phyloP scores from a whole-genome alignment of 805 yeast species.

The Wickerhamomyces chaumierensis region DNA sequence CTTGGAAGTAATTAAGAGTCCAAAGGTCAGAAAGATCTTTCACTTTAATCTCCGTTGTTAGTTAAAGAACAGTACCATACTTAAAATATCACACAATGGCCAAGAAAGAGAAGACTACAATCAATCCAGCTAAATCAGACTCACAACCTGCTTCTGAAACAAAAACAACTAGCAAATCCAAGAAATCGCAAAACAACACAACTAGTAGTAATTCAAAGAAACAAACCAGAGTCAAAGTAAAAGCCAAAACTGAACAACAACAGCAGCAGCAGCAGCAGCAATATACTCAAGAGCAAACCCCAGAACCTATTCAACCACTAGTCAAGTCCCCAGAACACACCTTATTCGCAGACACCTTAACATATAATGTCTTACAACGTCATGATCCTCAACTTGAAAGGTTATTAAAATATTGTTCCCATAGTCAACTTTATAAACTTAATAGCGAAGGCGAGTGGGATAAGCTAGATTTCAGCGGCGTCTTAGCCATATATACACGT shows the following conservation, averaged over 20 bases:
- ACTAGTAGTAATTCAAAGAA: not conserved
- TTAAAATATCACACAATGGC: not conserved
- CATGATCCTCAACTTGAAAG: not conserved
- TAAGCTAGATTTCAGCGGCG: not conserved
- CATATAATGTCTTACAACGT: not conserved
- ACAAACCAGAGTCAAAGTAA: not conserved
- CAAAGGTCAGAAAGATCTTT: no score
- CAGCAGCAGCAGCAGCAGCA: no score
- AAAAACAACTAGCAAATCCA: not conserved
- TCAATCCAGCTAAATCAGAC: not conserved
- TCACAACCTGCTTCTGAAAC: not conserved
- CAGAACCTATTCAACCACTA: not conserved
- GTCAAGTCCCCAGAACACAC: not conserved
- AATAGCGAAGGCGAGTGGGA: not conserved
- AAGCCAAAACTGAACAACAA: no score
- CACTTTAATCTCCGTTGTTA: no score
- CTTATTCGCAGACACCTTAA: not conserved
- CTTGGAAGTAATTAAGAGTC: no score
- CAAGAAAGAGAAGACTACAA: not conserved
- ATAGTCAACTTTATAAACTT: not conserved
- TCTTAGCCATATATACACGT: not conserved
- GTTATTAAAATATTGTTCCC: not conserved
- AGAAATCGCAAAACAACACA: no score
- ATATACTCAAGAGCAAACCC: not conserved
- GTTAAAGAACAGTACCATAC: no score